Percentiles rank a stretch among this genome's conserved stretches.
Evolutionary conservation across 495 filamentous ascomycete species (phyloP).

Genomic region (Penicillium pancosmium): DNA sequence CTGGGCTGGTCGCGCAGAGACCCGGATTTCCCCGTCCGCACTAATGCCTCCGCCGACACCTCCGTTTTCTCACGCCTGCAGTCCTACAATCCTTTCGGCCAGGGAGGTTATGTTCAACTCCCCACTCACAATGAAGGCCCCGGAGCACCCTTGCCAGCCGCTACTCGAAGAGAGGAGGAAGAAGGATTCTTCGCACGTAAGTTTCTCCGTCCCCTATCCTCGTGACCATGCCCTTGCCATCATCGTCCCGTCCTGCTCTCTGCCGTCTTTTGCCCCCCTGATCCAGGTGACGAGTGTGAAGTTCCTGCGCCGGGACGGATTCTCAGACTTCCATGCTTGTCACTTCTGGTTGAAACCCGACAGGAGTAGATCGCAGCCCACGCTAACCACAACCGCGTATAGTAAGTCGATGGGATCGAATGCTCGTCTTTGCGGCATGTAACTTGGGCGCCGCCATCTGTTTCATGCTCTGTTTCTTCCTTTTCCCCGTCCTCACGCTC

Average conservation of each 20-base stretch:
- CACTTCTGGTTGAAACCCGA: constrained; percentile 22
- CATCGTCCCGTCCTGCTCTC: constrained; percentile 22
- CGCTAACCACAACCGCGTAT: constrained; percentile 32
- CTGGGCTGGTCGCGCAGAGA: constrained; percentile 93
- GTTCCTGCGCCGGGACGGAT: constrained; percentile 46
- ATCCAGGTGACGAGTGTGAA: constrained; percentile 42
- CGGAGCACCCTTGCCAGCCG: constrained; percentile 84
- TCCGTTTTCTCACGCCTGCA: constrained; percentile 80
- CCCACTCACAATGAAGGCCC: constrained; percentile 77
- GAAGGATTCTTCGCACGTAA: constrained; percentile 95
- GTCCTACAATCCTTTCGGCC: constrained; percentile 86
- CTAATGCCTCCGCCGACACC: constrained; percentile 66
- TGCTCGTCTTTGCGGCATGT: constrained; percentile 89
- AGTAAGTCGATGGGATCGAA: constrained; percentile 98
- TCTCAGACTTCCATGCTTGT: constrained; percentile 28
- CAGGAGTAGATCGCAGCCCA: constrained; percentile 15
- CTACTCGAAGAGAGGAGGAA: constrained; percentile 87
- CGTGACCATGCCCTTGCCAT: constrained; percentile 31
- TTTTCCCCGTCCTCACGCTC: constrained; percentile 78
- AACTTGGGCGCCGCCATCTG: constrained; percentile 88
- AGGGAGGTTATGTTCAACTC: constrained; percentile 86
- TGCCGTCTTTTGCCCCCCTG: constrained; percentile 20
- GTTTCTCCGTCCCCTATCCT: constrained; percentile 47
- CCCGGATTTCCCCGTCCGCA: constrained; percentile 75
- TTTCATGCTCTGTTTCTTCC: constrained; percentile 88